Evolutionary conservation across 768 basidiomycete genomes (phyloP).

Genomic region (Amanita polypyramis): DNA sequence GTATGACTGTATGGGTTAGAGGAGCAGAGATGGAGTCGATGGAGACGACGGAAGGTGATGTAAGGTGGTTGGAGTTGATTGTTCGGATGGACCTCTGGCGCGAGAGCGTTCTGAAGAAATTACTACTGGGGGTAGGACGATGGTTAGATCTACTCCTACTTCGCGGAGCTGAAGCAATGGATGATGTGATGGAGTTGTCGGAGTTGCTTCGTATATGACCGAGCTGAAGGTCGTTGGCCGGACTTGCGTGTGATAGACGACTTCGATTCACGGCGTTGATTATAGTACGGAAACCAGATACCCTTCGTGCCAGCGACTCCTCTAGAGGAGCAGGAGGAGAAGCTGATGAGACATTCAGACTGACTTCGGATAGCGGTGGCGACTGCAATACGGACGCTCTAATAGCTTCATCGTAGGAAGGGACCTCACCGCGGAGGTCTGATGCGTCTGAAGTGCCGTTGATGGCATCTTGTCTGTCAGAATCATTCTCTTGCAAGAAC

Average conservation of each 20-base stretch:
- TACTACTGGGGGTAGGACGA: conserved; percentile 23
- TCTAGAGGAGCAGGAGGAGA: conserved; percentile 10
- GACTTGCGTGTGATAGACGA: conserved; percentile 21
- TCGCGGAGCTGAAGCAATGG: conserved; percentile 15
- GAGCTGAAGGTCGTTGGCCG: conserved; percentile 11
- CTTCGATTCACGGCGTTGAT: conserved; percentile 16
- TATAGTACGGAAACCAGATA: conserved; percentile 40
- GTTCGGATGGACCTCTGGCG: conserved; percentile 36
- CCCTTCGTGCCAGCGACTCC: conserved; percentile 16
- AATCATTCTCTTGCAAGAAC: conserved; percentile 25
- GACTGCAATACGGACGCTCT: conserved; percentile 4
- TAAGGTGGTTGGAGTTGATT: conserved; percentile 31
- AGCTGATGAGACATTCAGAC: conserved; percentile 8
- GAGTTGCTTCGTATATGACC: conserved; percentile 24
- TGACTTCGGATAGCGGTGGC: conserved; percentile 1
- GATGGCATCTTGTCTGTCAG: conserved; percentile 20
- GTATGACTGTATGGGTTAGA: conserved; percentile 59
- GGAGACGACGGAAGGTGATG: conserved; percentile 61
- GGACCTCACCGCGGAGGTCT: conserved; percentile 47
- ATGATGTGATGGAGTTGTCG: conserved; percentile 16
- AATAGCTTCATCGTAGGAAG: conserved; percentile 56
- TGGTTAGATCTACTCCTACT: conserved; percentile 18
- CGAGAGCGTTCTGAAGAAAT: conserved; percentile 38
- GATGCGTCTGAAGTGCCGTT: conserved; percentile 14
- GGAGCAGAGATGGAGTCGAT: conserved; percentile 69